Base-by-base conservation (phyloP, 495 filamentous ascomycete species). In the Neurospora intermedia region DNA sequence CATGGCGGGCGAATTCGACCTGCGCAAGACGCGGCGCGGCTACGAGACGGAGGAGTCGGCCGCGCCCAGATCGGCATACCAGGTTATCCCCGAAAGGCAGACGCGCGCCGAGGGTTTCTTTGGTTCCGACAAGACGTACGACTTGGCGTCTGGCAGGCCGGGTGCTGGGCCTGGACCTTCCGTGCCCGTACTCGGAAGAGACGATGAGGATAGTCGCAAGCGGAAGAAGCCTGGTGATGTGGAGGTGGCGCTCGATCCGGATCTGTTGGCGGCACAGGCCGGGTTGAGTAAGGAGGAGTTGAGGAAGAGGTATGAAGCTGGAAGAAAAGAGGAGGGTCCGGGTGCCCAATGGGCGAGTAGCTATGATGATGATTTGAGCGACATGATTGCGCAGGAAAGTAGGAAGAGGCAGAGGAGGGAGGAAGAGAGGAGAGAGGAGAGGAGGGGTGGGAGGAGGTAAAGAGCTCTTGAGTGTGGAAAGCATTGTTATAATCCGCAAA, bases 351-450 rank as follows among this genome's bases (percentile, higher is more conserved):
- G 93, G 89, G 48, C 62, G 38, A 69, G 66, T n/a, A 70, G 42
- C 20, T 93, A 94, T 81, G 92, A 97, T 80, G 96, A 98, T 77
- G 96, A 97, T 80, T 82, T 99, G 69, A 96, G 91, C 79, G 92
- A 97, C 78, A 97, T 99, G 95, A 97, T 98, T 85, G 94, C 93
- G 42, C 90, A 91, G 75, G 96, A 98, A 82, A 94, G 90, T 79
- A 88, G 93, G 72, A 98, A 98, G 84, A 86, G 94, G 81, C 85
- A 92, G 79, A 94, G 93, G 85, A 87, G 90, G 75, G 94, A 98
- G 74, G 92, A 94, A 80, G 92, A 96, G 81, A 88, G 87, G 80
- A 84, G 87, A 71, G 84, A 82, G 35, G 83, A 86, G 74, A 83
- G 78, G 78, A 84, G 80, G 75, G 82, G 76, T 43, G 18, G 62